Base-by-base conservation (phyloP, 305 asterid species). In the Salvia sclarea region DNA sequence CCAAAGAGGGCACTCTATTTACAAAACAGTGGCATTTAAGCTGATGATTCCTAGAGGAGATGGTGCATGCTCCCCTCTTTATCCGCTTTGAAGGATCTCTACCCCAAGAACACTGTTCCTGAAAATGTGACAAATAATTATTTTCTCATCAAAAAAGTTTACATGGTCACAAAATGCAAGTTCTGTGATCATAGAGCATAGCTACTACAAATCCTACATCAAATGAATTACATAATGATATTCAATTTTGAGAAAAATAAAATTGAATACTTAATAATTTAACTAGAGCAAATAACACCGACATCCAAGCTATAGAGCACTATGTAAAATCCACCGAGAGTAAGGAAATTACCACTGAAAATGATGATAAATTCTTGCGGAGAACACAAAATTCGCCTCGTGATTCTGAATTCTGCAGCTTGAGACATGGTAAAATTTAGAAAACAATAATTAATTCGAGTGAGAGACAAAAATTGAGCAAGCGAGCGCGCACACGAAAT, bases 11-110 rank as follows among this genome's bases (percentile, higher is more conserved):
- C 68, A 78, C 82, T 16, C 85, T 81, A 57, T 71, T 87, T 61
- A 87, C 71, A 73, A 81, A 79, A 62, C 95, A 87, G 61, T 71
- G 71, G 75, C 97, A 94, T 80, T 79, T 80, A 64, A 82, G 74
- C 75, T 57, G 79, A 70, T 72, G 80, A 66, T 73, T 71, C 76
- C 75, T 79, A 73, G 60, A 75, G 16, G 86, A 83, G 40, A 66
- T 22, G 44, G 76, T 45, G 82, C 82, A 58, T 38, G 73, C 68
- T 70, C 79, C 76, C 71, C 81, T 59, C 18, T 43, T 80, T 66
- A 82, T 73, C 72, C 82, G 76, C 80, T 78, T 81, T 11, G 83
- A 80, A 62, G 80, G 76, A 70, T 76, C 77, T 37, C 75, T 47
- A 68, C 85, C 82, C 95, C 91, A 81, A 18, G 76, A 71, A 75